These are phyloP conservation scores for Mesembryanthemum crystallinum DNA, from an alignment of 148 eudicot species.

Conservation along the genomic window DNA sequence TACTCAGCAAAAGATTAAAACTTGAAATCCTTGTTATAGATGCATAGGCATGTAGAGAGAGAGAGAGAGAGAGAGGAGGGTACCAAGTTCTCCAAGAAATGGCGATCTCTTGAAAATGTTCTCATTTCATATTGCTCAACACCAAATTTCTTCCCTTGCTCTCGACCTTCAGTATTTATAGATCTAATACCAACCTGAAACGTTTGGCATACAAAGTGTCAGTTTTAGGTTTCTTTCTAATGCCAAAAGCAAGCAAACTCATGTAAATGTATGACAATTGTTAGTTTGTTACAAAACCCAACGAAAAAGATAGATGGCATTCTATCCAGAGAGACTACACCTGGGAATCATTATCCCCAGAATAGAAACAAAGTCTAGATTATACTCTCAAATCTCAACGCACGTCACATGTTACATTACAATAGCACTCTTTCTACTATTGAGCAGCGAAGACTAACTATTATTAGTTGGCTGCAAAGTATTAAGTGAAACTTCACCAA, in stretches of 20 bases:
- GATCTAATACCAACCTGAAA: slow-evolving; percentile 90
- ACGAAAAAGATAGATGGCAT: background rate
- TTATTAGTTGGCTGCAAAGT: no score
- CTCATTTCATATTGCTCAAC: slow-evolving; percentile 99
- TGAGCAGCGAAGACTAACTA: background rate
- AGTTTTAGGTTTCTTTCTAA: background rate
- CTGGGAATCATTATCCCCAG: background rate
- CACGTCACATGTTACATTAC: background rate
- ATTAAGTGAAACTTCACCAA: no score
- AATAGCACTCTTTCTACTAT: background rate
- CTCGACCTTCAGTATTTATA: slow-evolving; percentile 83
- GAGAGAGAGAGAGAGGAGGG: slow-evolving; percentile 19
- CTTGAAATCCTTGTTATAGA: background rate
- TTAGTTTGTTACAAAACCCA: background rate
- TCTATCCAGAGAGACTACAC: background rate
- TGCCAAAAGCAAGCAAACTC: slow-evolving; percentile 6
- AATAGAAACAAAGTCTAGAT: background rate
- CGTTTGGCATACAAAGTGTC: background rate
- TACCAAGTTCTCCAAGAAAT: slow-evolving; percentile 79
- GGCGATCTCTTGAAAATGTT: slow-evolving; percentile 75
- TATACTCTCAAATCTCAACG: no score
- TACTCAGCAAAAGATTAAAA: background rate
- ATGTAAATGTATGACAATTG: background rate
- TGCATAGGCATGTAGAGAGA: slow-evolving; percentile 1
- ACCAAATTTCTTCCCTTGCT: slow-evolving; percentile 92